Conservation (phyloP, 345 rosid species). For the Euphorbia peplus region DNA sequence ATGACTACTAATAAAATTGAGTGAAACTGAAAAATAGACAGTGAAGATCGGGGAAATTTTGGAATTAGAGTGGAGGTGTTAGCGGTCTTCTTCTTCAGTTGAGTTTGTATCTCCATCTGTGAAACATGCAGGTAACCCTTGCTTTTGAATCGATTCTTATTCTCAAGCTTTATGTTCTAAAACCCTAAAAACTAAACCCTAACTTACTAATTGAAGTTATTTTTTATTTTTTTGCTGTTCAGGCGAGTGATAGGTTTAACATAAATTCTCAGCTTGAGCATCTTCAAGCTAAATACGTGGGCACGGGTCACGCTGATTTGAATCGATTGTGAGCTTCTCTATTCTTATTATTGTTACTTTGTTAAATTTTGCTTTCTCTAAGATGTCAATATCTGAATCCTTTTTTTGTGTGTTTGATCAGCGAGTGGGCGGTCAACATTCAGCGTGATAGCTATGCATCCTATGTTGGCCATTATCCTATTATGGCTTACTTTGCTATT, state of each 20-base stretch:
- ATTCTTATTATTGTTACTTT: neutral
- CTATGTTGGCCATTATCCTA: constrained; percentile 76
- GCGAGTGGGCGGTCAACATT: constrained; percentile 95
- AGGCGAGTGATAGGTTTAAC: constrained; percentile 99
- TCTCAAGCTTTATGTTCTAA: neutral
- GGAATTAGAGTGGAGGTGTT: too few species aligned
- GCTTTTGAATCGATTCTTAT: neutral
- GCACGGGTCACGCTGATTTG: constrained; percentile 92
- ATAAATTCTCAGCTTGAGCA: constrained; percentile 98
- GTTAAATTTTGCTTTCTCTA: neutral
- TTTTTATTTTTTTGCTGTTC: constrained; percentile 19
- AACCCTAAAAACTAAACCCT: neutral
- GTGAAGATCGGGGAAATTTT: too few species aligned
- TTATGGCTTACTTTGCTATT: constrained; percentile 78
- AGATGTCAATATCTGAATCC: neutral
- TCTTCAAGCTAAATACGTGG: constrained; percentile 96
- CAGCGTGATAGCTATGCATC: constrained; percentile 94
- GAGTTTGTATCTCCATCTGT: neutral
- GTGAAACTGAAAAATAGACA: too few species aligned
- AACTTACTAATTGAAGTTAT: neutral
- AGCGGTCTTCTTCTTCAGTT: neutral
- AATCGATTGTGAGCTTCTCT: constrained; percentile 68
- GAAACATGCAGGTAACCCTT: constrained; percentile 13
- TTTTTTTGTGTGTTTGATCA: constrained; percentile 22
- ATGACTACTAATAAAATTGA: too few species aligned